Conservation (phyloP, 2,329 filamentous ascomycete genomes). For the Penicillium paneum region DNA sequence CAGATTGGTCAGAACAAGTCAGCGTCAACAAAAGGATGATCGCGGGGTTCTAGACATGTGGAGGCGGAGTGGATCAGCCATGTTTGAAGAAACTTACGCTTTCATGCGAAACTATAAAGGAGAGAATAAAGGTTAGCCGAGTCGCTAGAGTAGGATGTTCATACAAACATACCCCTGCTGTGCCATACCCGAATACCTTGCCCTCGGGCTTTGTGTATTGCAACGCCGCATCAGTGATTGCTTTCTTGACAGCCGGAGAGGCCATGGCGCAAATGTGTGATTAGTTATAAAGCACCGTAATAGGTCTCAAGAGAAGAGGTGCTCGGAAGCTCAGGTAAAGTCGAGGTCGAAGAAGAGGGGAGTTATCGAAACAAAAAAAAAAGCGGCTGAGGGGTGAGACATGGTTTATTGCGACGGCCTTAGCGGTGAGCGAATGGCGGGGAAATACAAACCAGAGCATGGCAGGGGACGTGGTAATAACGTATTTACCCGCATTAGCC, state of each 20-base stretch:
- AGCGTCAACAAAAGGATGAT: conserved; percentile 31
- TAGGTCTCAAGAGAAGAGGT: neutral
- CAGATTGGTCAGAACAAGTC: conserved; percentile 29
- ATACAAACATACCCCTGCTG: conserved; percentile 54
- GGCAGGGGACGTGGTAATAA: conserved; percentile 17
- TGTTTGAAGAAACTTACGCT: conserved; percentile 51
- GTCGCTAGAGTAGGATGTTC: neutral
- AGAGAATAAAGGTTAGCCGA: conserved; percentile 18
- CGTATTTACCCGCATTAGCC: neutral
- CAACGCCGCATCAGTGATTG: conserved; percentile 47
- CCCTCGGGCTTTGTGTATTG: conserved; percentile 51
- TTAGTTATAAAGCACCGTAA: neutral
- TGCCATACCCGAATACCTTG: conserved; percentile 57
- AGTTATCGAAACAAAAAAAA: conserved; percentile 22
- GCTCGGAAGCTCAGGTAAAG: neutral
- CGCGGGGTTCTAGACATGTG: conserved; percentile 28
- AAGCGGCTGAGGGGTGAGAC: conserved; percentile 24
- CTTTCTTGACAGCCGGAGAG: conserved; percentile 42
- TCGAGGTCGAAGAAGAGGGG: conserved; percentile 2
- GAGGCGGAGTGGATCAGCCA: conserved; percentile 29
- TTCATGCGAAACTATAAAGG: conserved; percentile 63
- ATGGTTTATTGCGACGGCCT: conserved; percentile 26
- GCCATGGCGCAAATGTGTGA: conserved; percentile 35
- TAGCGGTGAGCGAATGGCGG: conserved; percentile 24
- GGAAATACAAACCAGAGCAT: conserved; percentile 5